phyloP scores from a whole-genome alignment of 208 protist species.

The Trypanosoma platydactyli region DNA sequence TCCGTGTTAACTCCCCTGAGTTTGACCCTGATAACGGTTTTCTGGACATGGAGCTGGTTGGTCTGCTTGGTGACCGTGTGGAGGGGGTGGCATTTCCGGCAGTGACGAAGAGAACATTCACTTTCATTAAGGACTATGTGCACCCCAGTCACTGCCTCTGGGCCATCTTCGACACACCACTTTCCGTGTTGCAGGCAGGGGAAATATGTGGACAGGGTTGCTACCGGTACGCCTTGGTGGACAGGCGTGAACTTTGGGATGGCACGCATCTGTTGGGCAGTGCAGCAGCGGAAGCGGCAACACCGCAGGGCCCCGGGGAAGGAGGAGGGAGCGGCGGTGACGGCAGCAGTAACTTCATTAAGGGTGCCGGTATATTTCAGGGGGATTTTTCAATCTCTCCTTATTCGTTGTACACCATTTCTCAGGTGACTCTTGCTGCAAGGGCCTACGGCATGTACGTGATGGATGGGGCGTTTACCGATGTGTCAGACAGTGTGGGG shows the following conservation, averaged over 20 bases:
- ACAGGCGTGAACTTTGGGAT: conserved; percentile 53
- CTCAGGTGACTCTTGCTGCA: conserved; percentile 66
- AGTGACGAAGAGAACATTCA: conserved; percentile 48
- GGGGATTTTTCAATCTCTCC: conserved; percentile 33
- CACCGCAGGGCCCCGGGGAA: background rate
- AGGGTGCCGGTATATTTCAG: conserved; percentile 3
- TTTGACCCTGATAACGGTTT: conserved; percentile 63
- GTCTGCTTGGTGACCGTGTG: conserved; percentile 58
- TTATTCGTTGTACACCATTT: conserved; percentile 47
- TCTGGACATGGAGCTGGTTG: conserved; percentile 78
- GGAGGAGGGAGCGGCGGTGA: background rate
- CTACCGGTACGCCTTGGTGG: conserved; percentile 78
- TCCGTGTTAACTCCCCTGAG: conserved; percentile 84
- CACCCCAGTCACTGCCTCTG: conserved; percentile 80
- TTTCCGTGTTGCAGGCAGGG: conserved; percentile 63
- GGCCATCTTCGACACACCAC: conserved; percentile 79
- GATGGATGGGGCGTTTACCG: conserved; percentile 75
- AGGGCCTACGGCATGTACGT: conserved; percentile 67
- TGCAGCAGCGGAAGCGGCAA: background rate
- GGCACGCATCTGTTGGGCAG: conserved; percentile 40
- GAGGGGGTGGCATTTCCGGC: conserved; percentile 81
- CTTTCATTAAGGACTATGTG: conserved; percentile 56
- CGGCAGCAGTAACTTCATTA: conserved; percentile 5
- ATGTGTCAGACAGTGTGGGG: conserved; percentile 64
- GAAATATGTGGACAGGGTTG: conserved; percentile 60